Evolutionary conservation across 2,329 filamentous ascomycete genomes (phyloP).

Genomic region (Penicillium thymicola): DNA sequence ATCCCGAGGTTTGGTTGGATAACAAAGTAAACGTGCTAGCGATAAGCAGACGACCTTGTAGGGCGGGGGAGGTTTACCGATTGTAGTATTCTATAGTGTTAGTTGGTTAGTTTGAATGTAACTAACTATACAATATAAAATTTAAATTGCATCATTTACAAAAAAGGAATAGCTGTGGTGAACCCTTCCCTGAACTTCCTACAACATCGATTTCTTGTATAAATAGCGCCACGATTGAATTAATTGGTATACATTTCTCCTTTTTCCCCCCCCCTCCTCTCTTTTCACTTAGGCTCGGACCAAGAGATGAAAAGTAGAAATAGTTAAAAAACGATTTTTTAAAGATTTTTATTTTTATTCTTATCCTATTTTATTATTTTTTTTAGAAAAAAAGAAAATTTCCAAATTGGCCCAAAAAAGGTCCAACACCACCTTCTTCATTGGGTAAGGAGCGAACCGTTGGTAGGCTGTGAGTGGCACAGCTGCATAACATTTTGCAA

Average conservation of each 20-base stretch:
- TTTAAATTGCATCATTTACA: neutral
- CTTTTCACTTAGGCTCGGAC: neutral
- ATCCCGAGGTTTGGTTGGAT: slow-evolving; percentile 8
- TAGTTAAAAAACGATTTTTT: neutral
- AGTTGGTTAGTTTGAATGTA: neutral
- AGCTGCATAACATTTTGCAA: slow-evolving; percentile 17
- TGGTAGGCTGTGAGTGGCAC: slow-evolving; percentile 8
- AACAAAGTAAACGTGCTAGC: neutral
- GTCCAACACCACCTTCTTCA: slow-evolving; percentile 23
- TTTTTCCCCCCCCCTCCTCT: neutral
- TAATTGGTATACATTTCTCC: neutral
- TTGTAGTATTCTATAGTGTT: too few species aligned
- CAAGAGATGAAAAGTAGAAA: neutral
- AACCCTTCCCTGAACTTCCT: neutral
- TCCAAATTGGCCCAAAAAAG: neutral
- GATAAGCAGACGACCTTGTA: slow-evolving; percentile 13
- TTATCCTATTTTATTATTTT: too few species aligned
- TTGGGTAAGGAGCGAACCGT: slow-evolving; percentile 14
- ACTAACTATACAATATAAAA: neutral
- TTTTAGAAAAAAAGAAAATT: neutral
- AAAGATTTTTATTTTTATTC: too few species aligned
- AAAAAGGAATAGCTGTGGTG: too few species aligned
- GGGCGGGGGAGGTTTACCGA: neutral
- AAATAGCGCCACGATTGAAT: neutral
- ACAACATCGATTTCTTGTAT: neutral